Evolutionary conservation across 2,329 filamentous ascomycete genomes (phyloP).

Genomic region (Trichophyton mentagrophytes): DNA sequence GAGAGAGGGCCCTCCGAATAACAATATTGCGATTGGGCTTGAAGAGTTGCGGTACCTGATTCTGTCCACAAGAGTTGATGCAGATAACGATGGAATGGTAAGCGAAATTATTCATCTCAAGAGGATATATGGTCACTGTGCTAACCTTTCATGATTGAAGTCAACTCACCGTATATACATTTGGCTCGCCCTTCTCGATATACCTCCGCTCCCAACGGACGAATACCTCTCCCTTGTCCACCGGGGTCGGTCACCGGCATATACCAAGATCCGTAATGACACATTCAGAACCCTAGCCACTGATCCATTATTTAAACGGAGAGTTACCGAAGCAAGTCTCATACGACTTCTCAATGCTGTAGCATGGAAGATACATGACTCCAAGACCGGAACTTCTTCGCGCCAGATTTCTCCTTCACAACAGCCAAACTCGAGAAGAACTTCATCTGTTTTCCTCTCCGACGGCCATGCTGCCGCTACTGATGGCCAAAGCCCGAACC

Average conservation of each 20-base stretch:
- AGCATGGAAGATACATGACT: constrained; percentile 84
- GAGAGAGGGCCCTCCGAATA: constrained; percentile 64
- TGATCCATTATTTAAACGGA: constrained; percentile 88
- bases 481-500: constrained; percentile 43
- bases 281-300: constrained; percentile 94
- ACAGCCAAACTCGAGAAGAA: neutral
- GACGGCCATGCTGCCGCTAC: constrained; percentile 45
- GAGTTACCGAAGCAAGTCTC: constrained; percentile 87
- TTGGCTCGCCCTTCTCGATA: constrained; percentile 87
- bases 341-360: constrained; percentile 91
- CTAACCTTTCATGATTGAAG: constrained; percentile 9
- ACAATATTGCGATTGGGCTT: constrained; percentile 40
- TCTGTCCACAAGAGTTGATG: constrained; percentile 38
- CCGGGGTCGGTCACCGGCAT: constrained; percentile 83
- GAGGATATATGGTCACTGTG: neutral
- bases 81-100: constrained; percentile 43
- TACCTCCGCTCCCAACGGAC: constrained; percentile 71
- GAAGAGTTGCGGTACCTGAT: constrained; percentile 38
- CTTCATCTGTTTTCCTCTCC: constrained; percentile 3
- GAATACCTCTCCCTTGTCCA: constrained; percentile 82
- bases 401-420: constrained; percentile 39
- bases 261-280: constrained; percentile 96
- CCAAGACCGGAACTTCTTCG: constrained; percentile 30
- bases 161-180: constrained; percentile 61
- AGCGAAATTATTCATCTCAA: constrained; percentile 5